Evolutionary conservation across 257 asterid species (phyloP), one percentile per base, ranked within the genome.

Genomic region (Handroanthus guayacan): DNA sequence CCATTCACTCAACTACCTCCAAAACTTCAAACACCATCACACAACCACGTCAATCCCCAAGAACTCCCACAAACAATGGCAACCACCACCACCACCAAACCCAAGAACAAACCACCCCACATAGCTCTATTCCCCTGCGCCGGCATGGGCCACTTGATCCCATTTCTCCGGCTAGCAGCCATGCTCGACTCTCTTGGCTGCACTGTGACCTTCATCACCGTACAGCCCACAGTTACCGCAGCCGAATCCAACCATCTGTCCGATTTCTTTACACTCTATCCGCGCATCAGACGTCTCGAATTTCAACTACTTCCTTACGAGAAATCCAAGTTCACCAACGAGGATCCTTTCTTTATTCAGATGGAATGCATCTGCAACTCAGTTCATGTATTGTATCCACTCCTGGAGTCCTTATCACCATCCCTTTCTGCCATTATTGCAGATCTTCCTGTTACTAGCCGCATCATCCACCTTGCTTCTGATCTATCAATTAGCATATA

Each of bases 61-160:
- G 51, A 38, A 63, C 6, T 62, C 13, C 34, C 11, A 37, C 0
- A 45, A 69, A 52, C 52, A 62, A 78, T 78, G 82, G 73, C 76
- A 62, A 14, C 13, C 39, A 60, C 63, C 56, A 58, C 63, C 56
- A 58, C 56, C 71, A 8, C 14, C 61, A 34, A 17, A 36, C 37
- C 75, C 34, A 62, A 47, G 9, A 62, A 56, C 10, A 38, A 1
- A 4, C 11, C 81, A 14, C 84, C 85, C 5, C 92, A 85, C 14
- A 4, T 85, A 47, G 92, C 92, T 48, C 71, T 87, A 2, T 75
- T 87, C 43, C 90, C 92, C 12, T 66, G 79, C 36, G 81, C 89
- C 72, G 88, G 92, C 44, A 83, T 83, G 86, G 92, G 92, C 78
- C 89, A 83, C 51, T 41, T 85, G 56, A 58, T 78, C 65, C 92